Percentiles rank a stretch among this genome's conserved stretches.
Conservation (phyloP, 202 grass and related monocot species). For the Saccharum hybrid region DNA sequence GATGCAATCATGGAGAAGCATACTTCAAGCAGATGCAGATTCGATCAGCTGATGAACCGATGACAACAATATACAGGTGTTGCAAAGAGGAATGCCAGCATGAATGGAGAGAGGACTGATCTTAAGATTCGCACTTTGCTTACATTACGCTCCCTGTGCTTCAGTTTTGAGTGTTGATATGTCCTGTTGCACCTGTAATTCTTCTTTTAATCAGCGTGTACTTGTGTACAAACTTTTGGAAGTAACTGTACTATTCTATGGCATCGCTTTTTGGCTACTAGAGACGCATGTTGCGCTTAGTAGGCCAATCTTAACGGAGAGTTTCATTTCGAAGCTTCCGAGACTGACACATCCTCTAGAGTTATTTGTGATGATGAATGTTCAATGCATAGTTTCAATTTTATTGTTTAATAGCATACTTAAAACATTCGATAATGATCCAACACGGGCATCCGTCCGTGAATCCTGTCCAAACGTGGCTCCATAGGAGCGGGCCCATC, state of each 20-base stretch:
- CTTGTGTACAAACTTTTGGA: not conserved
- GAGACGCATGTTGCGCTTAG: not conserved
- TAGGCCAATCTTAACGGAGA: too few species aligned
- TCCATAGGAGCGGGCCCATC: too few species aligned
- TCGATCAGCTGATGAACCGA: constrained; percentile 68
- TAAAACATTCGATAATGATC: too few species aligned
- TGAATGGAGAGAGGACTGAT: constrained; percentile 68
- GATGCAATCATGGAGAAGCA: constrained; percentile 63
- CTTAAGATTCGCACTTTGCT: not conserved
- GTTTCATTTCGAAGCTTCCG: too few species aligned
- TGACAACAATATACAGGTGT: constrained; percentile 59
- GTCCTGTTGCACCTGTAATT: not conserved
- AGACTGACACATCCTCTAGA: too few species aligned
- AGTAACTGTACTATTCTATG: not conserved
- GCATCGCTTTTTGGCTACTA: not conserved
- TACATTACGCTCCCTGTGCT: not conserved
- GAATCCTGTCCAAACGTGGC: too few species aligned
- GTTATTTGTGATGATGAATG: not conserved
- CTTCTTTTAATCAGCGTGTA: not conserved
- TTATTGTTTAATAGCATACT: too few species aligned
- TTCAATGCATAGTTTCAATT: not conserved
- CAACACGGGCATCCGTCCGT: too few species aligned
- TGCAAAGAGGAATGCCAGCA: constrained; percentile 53
- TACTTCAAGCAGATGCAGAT: constrained; percentile 65
- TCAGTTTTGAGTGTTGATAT: constrained; percentile 15